Evolutionary conservation across 1,284 basidiomycete genomes (phyloP), one percentile per base, ranked within the genome.

Genomic region (Ustilago cynodontis): DNA sequence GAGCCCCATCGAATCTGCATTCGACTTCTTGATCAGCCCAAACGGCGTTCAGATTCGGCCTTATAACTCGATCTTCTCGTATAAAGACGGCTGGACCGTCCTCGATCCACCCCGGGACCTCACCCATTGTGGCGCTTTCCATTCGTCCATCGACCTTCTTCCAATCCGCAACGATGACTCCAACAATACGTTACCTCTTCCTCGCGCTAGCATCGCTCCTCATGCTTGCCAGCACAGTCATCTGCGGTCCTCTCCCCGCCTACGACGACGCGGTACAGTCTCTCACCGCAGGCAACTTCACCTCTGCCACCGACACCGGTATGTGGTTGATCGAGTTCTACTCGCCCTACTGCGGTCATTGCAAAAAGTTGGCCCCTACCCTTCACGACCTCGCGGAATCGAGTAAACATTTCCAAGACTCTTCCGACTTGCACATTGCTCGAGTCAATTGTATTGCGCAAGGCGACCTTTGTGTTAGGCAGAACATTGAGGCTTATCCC

Each of bases 261-360:
- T 73, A 24, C 56, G 70, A 77, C 35, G 57, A 63, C 3, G 47
- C 59, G 5, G 33, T 67, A 18, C n/a, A 24, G 13, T 29, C 70
- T 1, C 43, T 74, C 20, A 78, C 76, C 16, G 51, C 33, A 1
- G 37, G 58, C 66, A 77, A 73, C 61, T 77, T 73, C 43, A 67
- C 71, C 49, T 31, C 51, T 20, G 47, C 49, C 47, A 69, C 59
- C 43, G 61, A 57, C 14, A 50, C n/a, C 2, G 71, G 71, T 59
- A 68, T 71, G 65, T 74, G 76, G 65, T 55, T 85, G n/a, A 57
- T 85, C 49, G 83, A 85, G 47, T 85, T 81, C 65, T 84, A 65
- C 63, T 75, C 74, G 90, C 93, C 93, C 0, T 92, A 91, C 77
- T 95, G 93, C 84, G 84, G 85, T 13, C 93, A 94, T 82, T 95